Percentiles rank a stretch among this genome's conserved stretches.
Conservation (phyloP, 78 protist species). For the Tieghemostelium lacteum region DNA sequence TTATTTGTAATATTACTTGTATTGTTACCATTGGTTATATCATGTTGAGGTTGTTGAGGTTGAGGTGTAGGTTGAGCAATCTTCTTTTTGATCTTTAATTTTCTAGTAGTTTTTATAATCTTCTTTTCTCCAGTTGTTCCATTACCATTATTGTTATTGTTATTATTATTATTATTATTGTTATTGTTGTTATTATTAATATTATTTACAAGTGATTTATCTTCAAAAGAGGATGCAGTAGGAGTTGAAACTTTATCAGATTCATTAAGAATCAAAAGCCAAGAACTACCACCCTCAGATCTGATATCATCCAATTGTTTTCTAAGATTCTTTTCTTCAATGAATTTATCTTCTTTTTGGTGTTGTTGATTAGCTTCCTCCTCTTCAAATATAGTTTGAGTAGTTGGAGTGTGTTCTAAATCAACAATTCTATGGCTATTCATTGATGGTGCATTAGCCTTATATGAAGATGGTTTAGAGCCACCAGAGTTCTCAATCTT, state of each 20-base stretch:
- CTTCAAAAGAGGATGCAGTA: no score
- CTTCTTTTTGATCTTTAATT: neutral
- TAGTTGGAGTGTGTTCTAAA: neutral
- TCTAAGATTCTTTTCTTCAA: constrained; percentile 24
- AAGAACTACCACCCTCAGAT: constrained; percentile 60
- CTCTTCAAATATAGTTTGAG: neutral
- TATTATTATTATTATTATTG: no score
- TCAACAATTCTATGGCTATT: constrained; percentile 3
- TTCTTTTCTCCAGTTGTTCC: neutral
- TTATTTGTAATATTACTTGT: neutral
- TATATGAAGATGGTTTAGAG: no score
- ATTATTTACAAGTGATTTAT: no score
- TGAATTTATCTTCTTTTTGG: constrained; percentile 13
- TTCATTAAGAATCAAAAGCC: constrained; percentile 68
- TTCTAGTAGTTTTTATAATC: neutral
- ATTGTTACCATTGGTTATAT: neutral
- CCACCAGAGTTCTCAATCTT: no score
- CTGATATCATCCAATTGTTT: constrained; percentile 39
- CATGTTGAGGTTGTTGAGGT: constrained; percentile 5
- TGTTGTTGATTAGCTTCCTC: neutral
- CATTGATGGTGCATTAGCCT: no score
- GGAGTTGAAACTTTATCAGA: no score
- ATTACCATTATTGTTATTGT: no score
- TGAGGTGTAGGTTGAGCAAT: neutral
- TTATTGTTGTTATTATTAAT: no score